These are phyloP conservation scores for Pichia sp. DNA, from an alignment of 1,139 yeast species.

Conservation along the genomic window DNA sequence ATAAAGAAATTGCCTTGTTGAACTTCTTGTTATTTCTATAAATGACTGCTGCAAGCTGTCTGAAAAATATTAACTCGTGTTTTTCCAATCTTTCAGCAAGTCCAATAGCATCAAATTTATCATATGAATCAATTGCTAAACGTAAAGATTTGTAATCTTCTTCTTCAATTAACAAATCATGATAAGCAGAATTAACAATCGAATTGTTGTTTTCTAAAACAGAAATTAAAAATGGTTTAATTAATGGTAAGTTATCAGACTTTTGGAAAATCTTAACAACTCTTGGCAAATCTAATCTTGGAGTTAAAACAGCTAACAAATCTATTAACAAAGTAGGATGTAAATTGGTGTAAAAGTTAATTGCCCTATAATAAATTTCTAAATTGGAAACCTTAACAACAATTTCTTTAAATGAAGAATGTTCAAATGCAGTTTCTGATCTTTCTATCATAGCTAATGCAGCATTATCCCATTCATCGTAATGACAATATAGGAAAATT, in stretches of 20 bases:
- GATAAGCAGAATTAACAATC: conserved; percentile 91
- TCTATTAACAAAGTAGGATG: conserved; percentile 90
- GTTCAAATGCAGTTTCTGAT: conserved; percentile 91
- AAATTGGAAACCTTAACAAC: conserved; percentile 91
- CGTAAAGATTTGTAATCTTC: conserved; percentile 88
- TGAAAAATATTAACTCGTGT: conserved; percentile 84
- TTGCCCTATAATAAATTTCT: conserved; percentile 95
- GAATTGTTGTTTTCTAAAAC: conserved; percentile 87
- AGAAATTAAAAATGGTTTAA: conserved; percentile 88
- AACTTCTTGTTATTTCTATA: conserved; percentile 93
- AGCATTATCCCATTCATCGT: conserved; percentile 99
- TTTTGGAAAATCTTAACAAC: conserved; percentile 92
- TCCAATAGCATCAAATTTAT: conserved; percentile 86
- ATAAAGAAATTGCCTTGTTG: conserved; percentile 78
- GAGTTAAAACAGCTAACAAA: conserved; percentile 75
- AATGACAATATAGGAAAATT: conserved; percentile 93
- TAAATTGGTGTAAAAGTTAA: conserved; percentile 86
- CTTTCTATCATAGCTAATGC: conserved; percentile 96
- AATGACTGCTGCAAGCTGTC: conserved; percentile 91
- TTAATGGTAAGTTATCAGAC: conserved; percentile 91
- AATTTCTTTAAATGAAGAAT: conserved; percentile 86
- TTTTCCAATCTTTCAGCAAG: conserved; percentile 90
- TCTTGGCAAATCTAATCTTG: conserved; percentile 90
- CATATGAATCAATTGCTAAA: conserved; percentile 82
- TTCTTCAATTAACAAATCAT: conserved; percentile 90